Base-by-base conservation (phyloP, 371 early-diverging fungal species). In the Mortierella sp. region DNA sequence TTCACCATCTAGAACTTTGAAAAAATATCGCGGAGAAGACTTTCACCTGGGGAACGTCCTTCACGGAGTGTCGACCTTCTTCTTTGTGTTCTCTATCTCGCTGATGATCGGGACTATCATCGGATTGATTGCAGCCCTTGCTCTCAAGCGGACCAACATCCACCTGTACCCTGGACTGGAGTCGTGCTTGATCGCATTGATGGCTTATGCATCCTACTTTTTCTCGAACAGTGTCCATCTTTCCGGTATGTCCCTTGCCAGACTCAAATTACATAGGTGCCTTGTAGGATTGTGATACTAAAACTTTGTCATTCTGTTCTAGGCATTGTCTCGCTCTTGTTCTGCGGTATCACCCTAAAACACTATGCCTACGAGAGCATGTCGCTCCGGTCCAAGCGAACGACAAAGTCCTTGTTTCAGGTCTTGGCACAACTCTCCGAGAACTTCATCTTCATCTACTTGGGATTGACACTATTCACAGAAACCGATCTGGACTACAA, bases 391-490 rank as follows among this genome's bases (percentile, higher is more conserved):
- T 89, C 91, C 30, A 86, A 92, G 72, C 72, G 89, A 31, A 93
- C 95, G 0, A 94, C 95, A 28, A 91, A 92, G 72, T 91, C 91
- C 61, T 85, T 96, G 82, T 95, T 95, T 79, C 90, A 93, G 34
- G 90, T 98, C n/a, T 80, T 96, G 31, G 89, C 94, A 0, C 93
- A 95, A 63, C 83, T 97, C 19, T 90, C 93, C 0, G 98, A 98
- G 67, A 96, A 94, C 69, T 96, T 98, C 73, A 92, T 96, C 68
- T 98, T 97, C 72, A 94, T 98, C 64, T 96, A 96, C 67, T 84
- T 98, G 26, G 98, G 97, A 12, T 85, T 98, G 51, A 92, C 96
- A 23, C 82, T 97, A 49, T 96, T 95, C 72, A 93, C 95, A 0
- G 84, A 87, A 26, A 76, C 82, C 24, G 89, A 91, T 60, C 83